Conservation (phyloP, 116 monocot genomes). For the Cymodocea nodosa region DNA sequence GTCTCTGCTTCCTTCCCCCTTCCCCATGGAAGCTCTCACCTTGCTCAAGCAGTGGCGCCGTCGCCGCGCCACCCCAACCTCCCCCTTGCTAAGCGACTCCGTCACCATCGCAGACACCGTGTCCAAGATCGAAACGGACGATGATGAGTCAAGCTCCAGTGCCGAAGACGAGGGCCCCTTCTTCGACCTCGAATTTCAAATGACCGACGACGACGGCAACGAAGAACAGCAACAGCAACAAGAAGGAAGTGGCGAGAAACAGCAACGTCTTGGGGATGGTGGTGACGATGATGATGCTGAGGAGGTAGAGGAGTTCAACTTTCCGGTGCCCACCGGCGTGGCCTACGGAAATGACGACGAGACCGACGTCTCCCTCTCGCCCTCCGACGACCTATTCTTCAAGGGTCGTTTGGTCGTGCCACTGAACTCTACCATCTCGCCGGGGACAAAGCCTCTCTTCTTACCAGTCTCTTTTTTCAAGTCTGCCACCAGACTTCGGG, state of each 20-base stretch:
- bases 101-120: constrained; percentile 6
- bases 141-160: neutral
- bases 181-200: constrained; percentile 43
- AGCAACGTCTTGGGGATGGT: too few relatives aligned
- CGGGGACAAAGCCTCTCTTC: neutral
- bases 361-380: constrained; percentile 5
- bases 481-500: constrained; percentile 39
- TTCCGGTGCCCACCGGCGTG: constrained; percentile 1
- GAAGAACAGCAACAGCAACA: neutral
- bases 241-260: neutral
- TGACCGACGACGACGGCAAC: constrained; percentile 12
- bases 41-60: constrained; percentile 31
- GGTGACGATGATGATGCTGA: neutral
- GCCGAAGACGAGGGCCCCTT: constrained; percentile 41
- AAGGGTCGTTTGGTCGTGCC: constrained; percentile 12
- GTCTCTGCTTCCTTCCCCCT: neutral
- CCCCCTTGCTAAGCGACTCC: neutral
- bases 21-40: constrained; percentile 31
- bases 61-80: neutral
- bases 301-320: constrained; percentile 7
- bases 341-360: neutral
- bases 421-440: neutral
- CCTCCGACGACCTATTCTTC: constrained; percentile 45
- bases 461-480: constrained; percentile 19
- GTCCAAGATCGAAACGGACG: neutral